Conservation (phyloP, 495 filamentous ascomycete species). For the Lepidopterella palustris region DNA sequence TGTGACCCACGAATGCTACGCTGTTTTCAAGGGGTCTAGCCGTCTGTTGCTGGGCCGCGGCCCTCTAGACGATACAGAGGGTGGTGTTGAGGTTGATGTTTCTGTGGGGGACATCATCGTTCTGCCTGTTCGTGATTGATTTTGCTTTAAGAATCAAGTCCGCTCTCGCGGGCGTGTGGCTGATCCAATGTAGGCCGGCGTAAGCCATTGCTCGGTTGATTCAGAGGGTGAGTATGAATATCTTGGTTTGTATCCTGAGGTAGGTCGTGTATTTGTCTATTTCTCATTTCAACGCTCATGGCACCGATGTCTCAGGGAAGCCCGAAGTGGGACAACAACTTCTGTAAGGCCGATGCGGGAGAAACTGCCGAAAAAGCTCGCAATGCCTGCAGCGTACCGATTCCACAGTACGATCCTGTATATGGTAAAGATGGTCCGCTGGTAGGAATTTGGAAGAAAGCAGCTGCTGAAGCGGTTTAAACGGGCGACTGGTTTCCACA, state of each 20-base stretch:
- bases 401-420: slow-evolving; percentile 32
- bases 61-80: slow-evolving; percentile 31
- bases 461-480: neutral
- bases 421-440: slow-evolving; percentile 30
- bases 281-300: neutral
- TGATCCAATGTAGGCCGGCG: slow-evolving; percentile 30
- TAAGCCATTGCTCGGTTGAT: slow-evolving; percentile 35
- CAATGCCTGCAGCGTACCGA: slow-evolving; percentile 18
- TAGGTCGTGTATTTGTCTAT: slow-evolving; percentile 7
- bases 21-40: slow-evolving; percentile 35
- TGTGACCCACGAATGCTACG: slow-evolving; percentile 41
- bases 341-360: slow-evolving; percentile 25
- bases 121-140: slow-evolving; percentile 26
- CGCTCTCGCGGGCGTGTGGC: neutral
- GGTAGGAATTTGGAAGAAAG: slow-evolving; percentile 29
- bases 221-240: slow-evolving; percentile 38
- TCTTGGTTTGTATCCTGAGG: slow-evolving; percentile 39
- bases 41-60: slow-evolving; percentile 34
- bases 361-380: slow-evolving; percentile 27
- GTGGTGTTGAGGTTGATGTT: slow-evolving; percentile 35
- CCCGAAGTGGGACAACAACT: slow-evolving; percentile 34
- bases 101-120: slow-evolving; percentile 36
- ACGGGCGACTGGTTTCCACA: neutral
- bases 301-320: slow-evolving; percentile 18
- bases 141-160: neutral